A percentile compares a stretch with the other conserved stretches of the same genome.
Evolutionary conservation across 75 land plant genomes (phyloP).

Genomic region (Cupressus sempervirens): DNA sequence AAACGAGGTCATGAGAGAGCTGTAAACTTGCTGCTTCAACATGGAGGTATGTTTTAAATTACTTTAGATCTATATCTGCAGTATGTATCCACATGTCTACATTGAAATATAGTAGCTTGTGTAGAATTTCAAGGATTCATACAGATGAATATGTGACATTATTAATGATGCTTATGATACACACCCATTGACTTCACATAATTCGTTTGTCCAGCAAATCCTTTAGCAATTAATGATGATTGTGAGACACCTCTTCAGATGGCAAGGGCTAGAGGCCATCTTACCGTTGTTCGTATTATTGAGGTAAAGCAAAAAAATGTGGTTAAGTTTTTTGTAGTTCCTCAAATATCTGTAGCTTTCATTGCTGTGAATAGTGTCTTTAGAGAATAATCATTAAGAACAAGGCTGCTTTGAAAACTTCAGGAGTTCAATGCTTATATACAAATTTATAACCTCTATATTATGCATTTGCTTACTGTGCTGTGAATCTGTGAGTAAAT

Average conservation of each 20-base stretch:
- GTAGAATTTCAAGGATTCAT: background rate
- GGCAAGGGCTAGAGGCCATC: slow-evolving; percentile 71
- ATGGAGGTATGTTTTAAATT: slow-evolving; percentile 63
- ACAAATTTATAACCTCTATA: background rate
- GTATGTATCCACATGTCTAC: slow-evolving; percentile 1
- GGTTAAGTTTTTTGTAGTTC: background rate
- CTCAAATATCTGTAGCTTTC: background rate
- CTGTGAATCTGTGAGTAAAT: background rate
- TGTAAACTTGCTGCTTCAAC: slow-evolving; percentile 71
- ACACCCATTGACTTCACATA: background rate
- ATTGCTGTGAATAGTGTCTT: background rate
- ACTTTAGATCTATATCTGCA: background rate
- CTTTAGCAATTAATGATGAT: slow-evolving; percentile 72
- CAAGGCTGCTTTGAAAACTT: background rate
- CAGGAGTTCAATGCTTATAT: background rate
- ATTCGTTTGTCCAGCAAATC: slow-evolving; percentile 64
- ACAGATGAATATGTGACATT: background rate
- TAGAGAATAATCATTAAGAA: background rate
- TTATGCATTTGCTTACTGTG: background rate
- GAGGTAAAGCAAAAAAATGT: slow-evolving; percentile 45
- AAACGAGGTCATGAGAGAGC: slow-evolving; percentile 79
- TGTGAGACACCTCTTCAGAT: slow-evolving; percentile 81
- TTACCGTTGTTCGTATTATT: slow-evolving; percentile 79
- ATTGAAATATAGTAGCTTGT: background rate
- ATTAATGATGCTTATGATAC: background rate